phyloP scores from a whole-genome alignment of 2,329 filamentous ascomycete species.

The Coleophoma cylindrospora region DNA sequence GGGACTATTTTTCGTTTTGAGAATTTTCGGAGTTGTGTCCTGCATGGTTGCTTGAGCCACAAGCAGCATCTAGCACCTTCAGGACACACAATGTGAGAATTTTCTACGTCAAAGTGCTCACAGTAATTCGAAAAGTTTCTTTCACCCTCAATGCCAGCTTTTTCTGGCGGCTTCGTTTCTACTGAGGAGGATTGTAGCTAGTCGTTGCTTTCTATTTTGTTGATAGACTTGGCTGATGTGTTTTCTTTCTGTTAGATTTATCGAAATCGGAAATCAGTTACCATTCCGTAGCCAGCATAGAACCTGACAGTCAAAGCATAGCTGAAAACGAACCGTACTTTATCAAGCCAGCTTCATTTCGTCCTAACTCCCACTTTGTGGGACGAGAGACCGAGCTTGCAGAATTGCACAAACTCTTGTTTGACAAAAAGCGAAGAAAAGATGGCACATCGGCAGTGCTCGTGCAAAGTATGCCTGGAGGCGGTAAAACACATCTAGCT shows the following conservation, averaged over 20 bases:
- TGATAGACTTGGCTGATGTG: not conserved
- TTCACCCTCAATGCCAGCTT: not conserved
- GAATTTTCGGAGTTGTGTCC: too few relatives aligned
- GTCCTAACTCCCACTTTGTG: constrained; percentile 58
- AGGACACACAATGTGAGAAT: too few relatives aligned
- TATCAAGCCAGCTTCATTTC: constrained; percentile 50
- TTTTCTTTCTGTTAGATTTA: constrained; percentile 9
- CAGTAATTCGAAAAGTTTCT: too few relatives aligned
- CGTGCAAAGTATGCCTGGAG: constrained; percentile 59
- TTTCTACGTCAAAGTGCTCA: too few relatives aligned
- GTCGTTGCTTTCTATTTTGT: not conserved
- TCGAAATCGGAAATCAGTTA: constrained; percentile 5
- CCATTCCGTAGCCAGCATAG: constrained; percentile 4
- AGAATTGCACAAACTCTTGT: constrained; percentile 53
- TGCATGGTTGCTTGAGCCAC: too few relatives aligned
- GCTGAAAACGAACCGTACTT: constrained; percentile 22
- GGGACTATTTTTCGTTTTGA: too few relatives aligned
- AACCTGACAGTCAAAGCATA: constrained; percentile 7
- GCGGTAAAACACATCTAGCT: constrained; percentile 65
- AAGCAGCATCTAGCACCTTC: too few relatives aligned
- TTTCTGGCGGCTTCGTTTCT: not conserved
- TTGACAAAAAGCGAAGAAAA: constrained; percentile 47
- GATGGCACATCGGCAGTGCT: constrained; percentile 59
- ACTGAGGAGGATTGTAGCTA: not conserved
- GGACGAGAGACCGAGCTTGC: constrained; percentile 55